These are phyloP conservation scores for Suillus clintonianus DNA, from an alignment of 768 basidiomycete genomes.

Conservation along the genomic window DNA sequence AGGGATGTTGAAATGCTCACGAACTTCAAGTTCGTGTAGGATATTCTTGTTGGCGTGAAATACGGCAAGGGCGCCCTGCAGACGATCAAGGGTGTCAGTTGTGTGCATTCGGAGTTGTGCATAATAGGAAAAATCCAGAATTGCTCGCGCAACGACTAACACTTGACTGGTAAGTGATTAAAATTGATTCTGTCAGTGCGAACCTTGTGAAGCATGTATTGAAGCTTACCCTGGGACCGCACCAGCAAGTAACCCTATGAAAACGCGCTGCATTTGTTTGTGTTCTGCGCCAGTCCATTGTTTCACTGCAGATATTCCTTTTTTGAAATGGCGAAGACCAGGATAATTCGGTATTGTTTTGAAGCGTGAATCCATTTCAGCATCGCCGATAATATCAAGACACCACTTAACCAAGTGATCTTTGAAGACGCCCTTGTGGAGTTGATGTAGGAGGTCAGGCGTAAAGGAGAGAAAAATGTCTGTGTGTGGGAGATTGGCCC, in stretches of 20 bases:
- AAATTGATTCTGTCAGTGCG: neutral
- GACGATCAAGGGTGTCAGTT: constrained; percentile 15
- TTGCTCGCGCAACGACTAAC: constrained; percentile 19
- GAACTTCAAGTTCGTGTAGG: constrained; percentile 28
- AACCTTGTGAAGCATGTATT: too few species aligned
- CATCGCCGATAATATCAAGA: constrained; percentile 8
- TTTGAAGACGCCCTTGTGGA: constrained; percentile 50
- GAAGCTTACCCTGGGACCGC: neutral
- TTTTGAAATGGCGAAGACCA: constrained; percentile 35
- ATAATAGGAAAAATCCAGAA: constrained; percentile 40
- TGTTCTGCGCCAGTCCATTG: constrained; percentile 49
- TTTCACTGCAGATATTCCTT: constrained; percentile 40
- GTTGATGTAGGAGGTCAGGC: constrained; percentile 46
- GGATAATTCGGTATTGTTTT: constrained; percentile 12
- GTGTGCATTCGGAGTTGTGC: constrained; percentile 31
- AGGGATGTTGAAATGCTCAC: constrained; percentile 36
- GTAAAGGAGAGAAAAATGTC: constrained; percentile 42
- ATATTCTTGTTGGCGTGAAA: constrained; percentile 34
- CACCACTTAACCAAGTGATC: constrained; percentile 44
- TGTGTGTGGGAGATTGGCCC: constrained; percentile 39
- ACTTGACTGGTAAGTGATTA: constrained; percentile 8
- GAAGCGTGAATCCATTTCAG: constrained; percentile 17
- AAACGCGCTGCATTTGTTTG: constrained; percentile 38
- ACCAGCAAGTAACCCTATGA: constrained; percentile 32
- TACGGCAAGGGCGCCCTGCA: constrained; percentile 21